Base-by-base conservation (phyloP, 257 asterid genomes). In the Solanum raphanifolium region DNA sequence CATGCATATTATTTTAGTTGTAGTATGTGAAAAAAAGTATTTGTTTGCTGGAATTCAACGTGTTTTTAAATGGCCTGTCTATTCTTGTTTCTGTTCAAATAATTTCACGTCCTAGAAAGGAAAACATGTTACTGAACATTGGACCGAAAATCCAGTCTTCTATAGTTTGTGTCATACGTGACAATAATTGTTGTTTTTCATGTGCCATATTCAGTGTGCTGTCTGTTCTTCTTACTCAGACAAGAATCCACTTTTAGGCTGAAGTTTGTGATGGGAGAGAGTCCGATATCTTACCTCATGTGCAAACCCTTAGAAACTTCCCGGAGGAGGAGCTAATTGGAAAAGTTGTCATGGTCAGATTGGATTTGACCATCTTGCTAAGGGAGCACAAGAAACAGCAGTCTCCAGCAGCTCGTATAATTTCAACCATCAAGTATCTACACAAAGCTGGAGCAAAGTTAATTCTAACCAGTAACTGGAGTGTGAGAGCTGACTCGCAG, bases 291-390 rank as follows among this genome's bases (percentile, higher is more conserved):
- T 89, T 95, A 75, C 98, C 99, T 39, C 90, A 91, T 29, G 89
- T 95, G 85, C 98, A 91, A 90, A 90, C 93, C 52, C 98, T 97
- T 86, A 91, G 92, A 86, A 83, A 91, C 69, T 93, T 95, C 79
- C 98, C 98, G 15, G 89, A 87, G 88, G 92, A 92, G 84, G 96
- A 95, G 86, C 92, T 97, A 11, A 84, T 84, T 13, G 46, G 93
- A 66, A 95, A 95, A 90, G 93, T 91, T 89, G 96, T 95, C 88
- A 90, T 97, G 96, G 98, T 97, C 87, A 92, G 98, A 91, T 92
- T 93, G 78, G 98, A 97, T 91, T 38, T 94, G 41, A 76, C 87
- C 87, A 85, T 94, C 89, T 39, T 95, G 83, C 92, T 89, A 83
- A 86, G 88, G 83, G 91, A 91, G 79, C 84, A 84, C 87, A 87